phyloP scores from a whole-genome alignment of 2,329 filamentous ascomycete species.

The Epichloe hybrida region DNA sequence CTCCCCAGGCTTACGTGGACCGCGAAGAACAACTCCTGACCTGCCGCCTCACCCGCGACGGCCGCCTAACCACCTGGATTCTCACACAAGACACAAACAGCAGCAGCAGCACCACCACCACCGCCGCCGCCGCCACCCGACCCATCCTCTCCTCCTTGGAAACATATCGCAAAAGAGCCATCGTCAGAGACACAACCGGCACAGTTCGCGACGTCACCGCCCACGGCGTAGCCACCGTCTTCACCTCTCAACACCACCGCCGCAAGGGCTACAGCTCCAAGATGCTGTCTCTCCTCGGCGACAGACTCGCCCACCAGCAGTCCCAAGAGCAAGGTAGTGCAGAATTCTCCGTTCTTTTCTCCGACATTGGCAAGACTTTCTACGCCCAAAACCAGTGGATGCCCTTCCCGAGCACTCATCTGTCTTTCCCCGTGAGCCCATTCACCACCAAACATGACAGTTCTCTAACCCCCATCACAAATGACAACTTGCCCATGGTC shows the following conservation, averaged over 20 bases:
- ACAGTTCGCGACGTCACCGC: slow-evolving; percentile 39
- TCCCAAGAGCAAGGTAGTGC: slow-evolving; percentile 20
- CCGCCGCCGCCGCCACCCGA: slow-evolving; percentile 16
- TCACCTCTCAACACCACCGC: slow-evolving; percentile 51
- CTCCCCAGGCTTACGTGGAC: slow-evolving; percentile 39
- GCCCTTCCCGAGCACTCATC: slow-evolving; percentile 57
- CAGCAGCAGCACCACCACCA: no score
- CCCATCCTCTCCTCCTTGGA: slow-evolving; percentile 52
- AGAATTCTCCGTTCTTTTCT: slow-evolving; percentile 67
- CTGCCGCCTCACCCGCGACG: slow-evolving; percentile 42
- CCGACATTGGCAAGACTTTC: slow-evolving; percentile 73
- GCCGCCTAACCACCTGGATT: slow-evolving; percentile 51
- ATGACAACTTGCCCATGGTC: slow-evolving; percentile 45
- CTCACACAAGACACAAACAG: slow-evolving; percentile 27
- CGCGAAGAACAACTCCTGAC: slow-evolving; percentile 45
- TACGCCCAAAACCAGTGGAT: slow-evolving; percentile 71
- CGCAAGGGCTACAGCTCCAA: slow-evolving; percentile 63
- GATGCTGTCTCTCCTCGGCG: slow-evolving; percentile 57
- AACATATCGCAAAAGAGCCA: slow-evolving; percentile 44
- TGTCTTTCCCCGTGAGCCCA: slow-evolving; percentile 37
- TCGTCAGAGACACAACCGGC: slow-evolving; percentile 27
- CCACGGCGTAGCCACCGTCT: slow-evolving; percentile 73
- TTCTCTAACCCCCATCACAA: slow-evolving; percentile 33
- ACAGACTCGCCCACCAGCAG: slow-evolving; percentile 18
- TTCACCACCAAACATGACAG: slow-evolving; percentile 14